phyloP scores from a whole-genome alignment of 345 rosid genomes.

The Moricandia moricandioides region DNA sequence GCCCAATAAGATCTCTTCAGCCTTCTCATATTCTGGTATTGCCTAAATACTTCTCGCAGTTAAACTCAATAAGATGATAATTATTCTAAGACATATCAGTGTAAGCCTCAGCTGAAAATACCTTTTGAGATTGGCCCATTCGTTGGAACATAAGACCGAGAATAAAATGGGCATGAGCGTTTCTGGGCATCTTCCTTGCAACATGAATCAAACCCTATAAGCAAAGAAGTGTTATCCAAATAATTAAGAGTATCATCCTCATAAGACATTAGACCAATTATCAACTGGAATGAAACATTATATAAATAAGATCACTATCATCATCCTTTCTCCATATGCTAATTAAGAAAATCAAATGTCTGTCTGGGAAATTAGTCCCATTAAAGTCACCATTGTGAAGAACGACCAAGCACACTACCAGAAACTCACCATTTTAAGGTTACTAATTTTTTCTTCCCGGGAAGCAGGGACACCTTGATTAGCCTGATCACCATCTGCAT shows the following conservation, averaged over 20 bases:
- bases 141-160: constrained; percentile 96
- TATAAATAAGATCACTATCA: not conserved
- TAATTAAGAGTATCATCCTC: not conserved
- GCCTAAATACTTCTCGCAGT: constrained; percentile 52
- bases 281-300: not conserved
- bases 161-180: constrained; percentile 94
- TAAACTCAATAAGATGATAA: constrained; percentile 12
- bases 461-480: constrained; percentile 62
- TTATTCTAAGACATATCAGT: not conserved
- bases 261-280: not conserved
- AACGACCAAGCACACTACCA: not conserved
- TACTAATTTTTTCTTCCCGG: constrained; percentile 95
- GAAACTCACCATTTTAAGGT: constrained; percentile 82
- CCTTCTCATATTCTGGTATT: constrained; percentile 79
- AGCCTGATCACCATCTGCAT: constrained; percentile 71
- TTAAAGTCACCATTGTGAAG: not conserved
- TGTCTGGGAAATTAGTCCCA: too few relatives aligned
- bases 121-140: constrained; percentile 89
- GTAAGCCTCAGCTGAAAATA: constrained; percentile 36
- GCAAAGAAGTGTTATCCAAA: constrained; percentile 7
- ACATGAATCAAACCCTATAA: constrained; percentile 87
- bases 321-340: not conserved
- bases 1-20: constrained; percentile 75
- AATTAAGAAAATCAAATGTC: too few relatives aligned
- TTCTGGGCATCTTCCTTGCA: constrained; percentile 94